A percentile compares a stretch with the other conserved stretches of the same genome.
These are phyloP conservation scores for Colletotrichum sp. DNA, from an alignment of 2,329 filamentous ascomycete genomes.

Conservation along the genomic window DNA sequence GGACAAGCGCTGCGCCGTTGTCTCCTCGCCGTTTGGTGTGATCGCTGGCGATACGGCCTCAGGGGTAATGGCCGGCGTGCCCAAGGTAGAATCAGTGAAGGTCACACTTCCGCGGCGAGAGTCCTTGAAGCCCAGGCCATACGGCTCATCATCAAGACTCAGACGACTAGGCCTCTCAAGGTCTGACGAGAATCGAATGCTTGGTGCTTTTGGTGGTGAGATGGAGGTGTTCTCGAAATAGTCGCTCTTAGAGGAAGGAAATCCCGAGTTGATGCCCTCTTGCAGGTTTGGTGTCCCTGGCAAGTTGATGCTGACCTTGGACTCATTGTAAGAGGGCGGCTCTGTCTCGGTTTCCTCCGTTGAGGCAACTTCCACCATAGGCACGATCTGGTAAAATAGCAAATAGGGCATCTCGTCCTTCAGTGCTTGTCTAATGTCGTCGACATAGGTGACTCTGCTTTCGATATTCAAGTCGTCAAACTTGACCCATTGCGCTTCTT, in stretches of 20 bases:
- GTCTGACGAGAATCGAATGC: conserved; percentile 62
- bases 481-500: conserved; percentile 82
- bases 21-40: conserved; percentile 55
- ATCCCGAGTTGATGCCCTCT: conserved; percentile 24
- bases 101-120: conserved; percentile 58
- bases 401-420: conserved; percentile 92
- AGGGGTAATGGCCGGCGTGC: conserved; percentile 42
- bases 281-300: conserved; percentile 33
- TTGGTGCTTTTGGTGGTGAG: conserved; percentile 45
- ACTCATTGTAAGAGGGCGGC: conserved; percentile 66
- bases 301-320: conserved; percentile 45
- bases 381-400: conserved; percentile 93
- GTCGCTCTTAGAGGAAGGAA: conserved; percentile 40
- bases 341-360: conserved; percentile 51
- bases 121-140: conserved; percentile 35
- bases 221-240: conserved; percentile 48
- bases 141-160: conserved; percentile 47
- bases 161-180: conserved; percentile 53
- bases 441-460: conserved; percentile 75
- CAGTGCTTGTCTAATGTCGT: conserved; percentile 78
- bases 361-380: conserved; percentile 74
- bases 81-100: conserved; percentile 49
- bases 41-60: conserved; percentile 40
- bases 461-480: conserved; percentile 83
- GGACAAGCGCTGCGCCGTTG: conserved; percentile 58